Conservation (phyloP, 129 eudicot species). For the Dittrichia graveolens region DNA sequence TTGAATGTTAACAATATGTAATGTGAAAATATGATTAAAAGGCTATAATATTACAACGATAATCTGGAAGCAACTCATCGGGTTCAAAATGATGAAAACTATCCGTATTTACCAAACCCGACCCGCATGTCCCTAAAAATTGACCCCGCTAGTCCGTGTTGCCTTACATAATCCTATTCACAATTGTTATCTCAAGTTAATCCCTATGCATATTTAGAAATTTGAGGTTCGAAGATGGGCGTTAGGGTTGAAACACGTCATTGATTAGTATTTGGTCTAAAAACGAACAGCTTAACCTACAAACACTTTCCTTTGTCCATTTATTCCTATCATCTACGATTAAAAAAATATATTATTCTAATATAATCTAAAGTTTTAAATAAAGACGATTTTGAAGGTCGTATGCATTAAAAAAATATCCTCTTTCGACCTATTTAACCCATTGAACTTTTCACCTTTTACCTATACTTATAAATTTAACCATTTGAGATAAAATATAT, state of each 20-base stretch:
- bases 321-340: no score
- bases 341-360: no score
- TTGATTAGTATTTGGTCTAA: background rate
- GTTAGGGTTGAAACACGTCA: background rate
- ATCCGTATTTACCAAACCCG: slow-evolving; percentile 62
- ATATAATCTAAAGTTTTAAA: no score
- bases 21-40: background rate
- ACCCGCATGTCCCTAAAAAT: slow-evolving; percentile 62
- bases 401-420: no score
- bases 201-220: background rate
- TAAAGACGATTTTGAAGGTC: no score
- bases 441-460: no score
- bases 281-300: no score
- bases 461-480: no score
- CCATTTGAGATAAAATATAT: no score
- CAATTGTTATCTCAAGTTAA: background rate
- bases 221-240: background rate
- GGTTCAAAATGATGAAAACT: slow-evolving; percentile 11
- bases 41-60: background rate
- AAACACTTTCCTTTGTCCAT: no score
- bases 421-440: background rate
- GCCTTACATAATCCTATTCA: slow-evolving; percentile 54
- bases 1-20: no score
- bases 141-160: slow-evolving; percentile 74
- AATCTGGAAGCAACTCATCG: slow-evolving; percentile 1